These are phyloP conservation scores for Aspergillus biplanus DNA, from an alignment of 495 filamentous ascomycete species.

Conservation along the genomic window DNA sequence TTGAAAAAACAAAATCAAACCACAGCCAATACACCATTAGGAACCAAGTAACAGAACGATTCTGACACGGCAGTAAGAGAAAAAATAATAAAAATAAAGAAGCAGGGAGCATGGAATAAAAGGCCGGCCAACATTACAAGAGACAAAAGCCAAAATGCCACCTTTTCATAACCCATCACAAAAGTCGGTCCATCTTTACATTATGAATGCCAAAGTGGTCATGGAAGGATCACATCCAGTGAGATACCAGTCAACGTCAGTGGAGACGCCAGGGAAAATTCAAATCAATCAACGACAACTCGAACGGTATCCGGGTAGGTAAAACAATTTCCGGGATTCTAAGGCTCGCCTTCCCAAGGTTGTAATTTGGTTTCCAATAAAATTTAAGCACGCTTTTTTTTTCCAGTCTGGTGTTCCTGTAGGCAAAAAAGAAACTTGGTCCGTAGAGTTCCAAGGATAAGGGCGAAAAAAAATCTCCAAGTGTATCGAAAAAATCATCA, in stretches of 20 bases:
- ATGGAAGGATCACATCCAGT: constrained; percentile 19
- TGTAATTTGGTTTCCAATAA: constrained; percentile 28
- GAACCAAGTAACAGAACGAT: constrained; percentile 22
- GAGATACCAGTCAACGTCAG: constrained; percentile 21
- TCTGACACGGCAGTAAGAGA: constrained; percentile 20
- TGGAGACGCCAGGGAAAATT: constrained; percentile 16
- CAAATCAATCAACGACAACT: constrained; percentile 23
- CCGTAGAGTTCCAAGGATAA: constrained; percentile 13
- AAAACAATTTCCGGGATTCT: constrained; percentile 29
- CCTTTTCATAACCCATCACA: constrained; percentile 35
- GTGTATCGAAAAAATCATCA: constrained; percentile 18
- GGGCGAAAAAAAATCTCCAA: constrained; percentile 21
- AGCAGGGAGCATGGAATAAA: constrained; percentile 11
- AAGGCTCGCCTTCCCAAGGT: constrained; percentile 24
- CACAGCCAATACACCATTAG: constrained; percentile 39
- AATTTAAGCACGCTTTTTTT: constrained; percentile 29
- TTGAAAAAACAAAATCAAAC: constrained; percentile 27
- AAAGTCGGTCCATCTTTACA: constrained; percentile 35
- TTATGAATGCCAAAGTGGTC: constrained; percentile 25
- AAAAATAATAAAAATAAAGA: constrained; percentile 16
- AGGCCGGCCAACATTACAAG: constrained; percentile 28
- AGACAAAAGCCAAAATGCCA: constrained; percentile 36
- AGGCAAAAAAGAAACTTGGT: constrained; percentile 22
- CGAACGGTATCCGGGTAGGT: constrained; percentile 26
- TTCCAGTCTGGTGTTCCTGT: constrained; percentile 25